Base-by-base conservation (phyloP, 1,284 basidiomycete species). In the Chiua sp. region DNA sequence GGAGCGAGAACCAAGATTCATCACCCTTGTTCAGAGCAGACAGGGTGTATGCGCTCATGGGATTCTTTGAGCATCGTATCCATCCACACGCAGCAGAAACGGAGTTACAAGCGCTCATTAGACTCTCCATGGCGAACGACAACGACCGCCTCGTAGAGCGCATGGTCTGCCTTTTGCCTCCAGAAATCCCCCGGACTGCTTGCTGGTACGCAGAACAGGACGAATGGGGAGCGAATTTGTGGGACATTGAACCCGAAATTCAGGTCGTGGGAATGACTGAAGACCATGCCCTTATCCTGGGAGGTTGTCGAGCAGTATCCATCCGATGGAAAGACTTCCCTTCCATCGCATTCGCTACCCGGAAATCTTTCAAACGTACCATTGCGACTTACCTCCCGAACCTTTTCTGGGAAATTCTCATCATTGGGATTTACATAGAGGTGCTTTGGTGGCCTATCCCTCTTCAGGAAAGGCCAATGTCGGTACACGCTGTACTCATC, bases 321-420 rank as follows among this genome's bases (percentile, higher is more conserved):
- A 73, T 73, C 35, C 57, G 61, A 8, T 71, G 70, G 70, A 73
- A 65, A 54, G 53, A 65, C 26, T 74, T 73, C 12, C 71, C 68
- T 7, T 37, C 51, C 0, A 51, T 73, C n/a, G 39, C 66, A 11
- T 73, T 69, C 20, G 61, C 56, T 8, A 55, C 37, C 13, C 62
- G 39, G 4, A 59, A 26, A 16, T 73, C 72, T 1, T 15, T n/a
- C 6, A 68, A 13, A 47, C 63, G 69, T 10, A 1, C 22, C 11
- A 37, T 74, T 7, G 67, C 60, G 13, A 46, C 8, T 8, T 50
- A n/a, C 26, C 39, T 65, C 16, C 68, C 66, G 10, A 42, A 58
- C 22, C 0, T 60, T 22, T 59, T 51, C 51, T 62, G 66, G 57
- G 22, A 50, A 28, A 0, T 72, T 3, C 15, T 69, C 18, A 0